These are phyloP conservation scores for Globisporangium barbulae DNA, from an alignment of 352 stramenopile species.

Conservation along the genomic window DNA sequence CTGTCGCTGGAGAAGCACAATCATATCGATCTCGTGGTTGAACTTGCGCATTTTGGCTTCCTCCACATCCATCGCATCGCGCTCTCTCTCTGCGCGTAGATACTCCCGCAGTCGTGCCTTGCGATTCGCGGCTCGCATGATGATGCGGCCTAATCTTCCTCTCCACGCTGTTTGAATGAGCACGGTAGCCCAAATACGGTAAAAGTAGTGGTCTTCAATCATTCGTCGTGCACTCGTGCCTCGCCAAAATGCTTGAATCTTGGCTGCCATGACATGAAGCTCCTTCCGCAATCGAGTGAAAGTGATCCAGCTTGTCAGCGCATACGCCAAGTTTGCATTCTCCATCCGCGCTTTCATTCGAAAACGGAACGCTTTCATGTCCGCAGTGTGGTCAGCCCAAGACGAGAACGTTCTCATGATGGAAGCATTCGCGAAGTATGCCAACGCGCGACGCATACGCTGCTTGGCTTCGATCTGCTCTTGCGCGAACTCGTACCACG, in stretches of 20 bases:
- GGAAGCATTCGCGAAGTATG: slow-evolving; percentile 59
- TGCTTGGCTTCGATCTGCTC: slow-evolving; percentile 48
- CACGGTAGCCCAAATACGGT: slow-evolving; percentile 55
- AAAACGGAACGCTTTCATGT: slow-evolving; percentile 37
- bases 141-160: slow-evolving; percentile 40
- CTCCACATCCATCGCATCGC: slow-evolving; percentile 52
- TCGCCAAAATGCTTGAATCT: slow-evolving; percentile 67
- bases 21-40: slow-evolving; percentile 49
- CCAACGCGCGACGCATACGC: slow-evolving; percentile 45
- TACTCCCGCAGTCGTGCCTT: slow-evolving; percentile 69
- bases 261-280: slow-evolving; percentile 30
- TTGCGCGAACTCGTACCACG: slow-evolving; percentile 65
- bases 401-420: slow-evolving; percentile 55
- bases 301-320: slow-evolving; percentile 46
- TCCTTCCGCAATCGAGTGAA: slow-evolving; percentile 31
- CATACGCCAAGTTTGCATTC: slow-evolving; percentile 52
- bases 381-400: slow-evolving; percentile 39
- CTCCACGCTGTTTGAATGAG: slow-evolving; percentile 75
- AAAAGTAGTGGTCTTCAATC: slow-evolving; percentile 61
- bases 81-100: slow-evolving; percentile 56
- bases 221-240: slow-evolving; percentile 35
- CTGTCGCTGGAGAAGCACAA: slow-evolving; percentile 63
- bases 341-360: slow-evolving; percentile 41
- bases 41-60: slow-evolving; percentile 38
- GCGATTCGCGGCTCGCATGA: slow-evolving; percentile 48